Conservation (phyloP, 2,329 filamentous ascomycete species). For the Aspergillus pseudoviridinutans region DNA sequence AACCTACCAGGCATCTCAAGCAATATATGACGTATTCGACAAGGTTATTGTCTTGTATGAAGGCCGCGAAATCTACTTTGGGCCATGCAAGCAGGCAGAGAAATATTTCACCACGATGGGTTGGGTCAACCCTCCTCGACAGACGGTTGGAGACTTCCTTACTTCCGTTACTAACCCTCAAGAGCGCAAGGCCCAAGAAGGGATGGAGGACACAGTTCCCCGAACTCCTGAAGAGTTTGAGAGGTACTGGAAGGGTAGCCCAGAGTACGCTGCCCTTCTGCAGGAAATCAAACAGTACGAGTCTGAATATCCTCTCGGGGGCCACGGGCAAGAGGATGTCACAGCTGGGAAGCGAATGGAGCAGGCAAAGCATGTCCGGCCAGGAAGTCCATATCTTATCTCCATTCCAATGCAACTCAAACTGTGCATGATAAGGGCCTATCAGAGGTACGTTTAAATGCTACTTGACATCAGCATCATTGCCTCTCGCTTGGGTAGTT, state of each 20-base stretch:
- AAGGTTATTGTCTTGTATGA: conserved; percentile 72
- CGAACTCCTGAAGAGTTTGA: conserved; percentile 67
- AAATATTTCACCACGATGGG: conserved; percentile 66
- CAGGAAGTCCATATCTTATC: conserved; percentile 65
- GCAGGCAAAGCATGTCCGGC: conserved; percentile 36
- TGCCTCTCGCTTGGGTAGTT: not conserved
- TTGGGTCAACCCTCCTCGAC: conserved; percentile 62
- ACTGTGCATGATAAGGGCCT: conserved; percentile 80
- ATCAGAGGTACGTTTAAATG: conserved; percentile 50
- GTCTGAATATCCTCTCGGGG: conserved; percentile 27
- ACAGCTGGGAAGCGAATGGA: conserved; percentile 24
- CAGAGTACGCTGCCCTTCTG: conserved; percentile 27
- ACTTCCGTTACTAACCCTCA: conserved; percentile 64
- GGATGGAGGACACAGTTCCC: conserved; percentile 60
- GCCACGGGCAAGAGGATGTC: no score
- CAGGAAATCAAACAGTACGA: conserved; percentile 33
- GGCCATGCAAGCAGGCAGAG: conserved; percentile 56
- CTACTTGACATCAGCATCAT: conserved; percentile 5
- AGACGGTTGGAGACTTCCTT: conserved; percentile 67
- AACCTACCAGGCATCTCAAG: conserved; percentile 54
- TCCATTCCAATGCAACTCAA: conserved; percentile 71
- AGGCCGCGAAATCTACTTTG: conserved; percentile 74
- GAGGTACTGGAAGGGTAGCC: conserved; percentile 43
- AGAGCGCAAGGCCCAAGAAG: conserved; percentile 54
- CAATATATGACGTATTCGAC: conserved; percentile 62